Evolutionary conservation across 2,329 filamentous ascomycete genomes (phyloP).

Genomic region (Alternaria triticina): DNA sequence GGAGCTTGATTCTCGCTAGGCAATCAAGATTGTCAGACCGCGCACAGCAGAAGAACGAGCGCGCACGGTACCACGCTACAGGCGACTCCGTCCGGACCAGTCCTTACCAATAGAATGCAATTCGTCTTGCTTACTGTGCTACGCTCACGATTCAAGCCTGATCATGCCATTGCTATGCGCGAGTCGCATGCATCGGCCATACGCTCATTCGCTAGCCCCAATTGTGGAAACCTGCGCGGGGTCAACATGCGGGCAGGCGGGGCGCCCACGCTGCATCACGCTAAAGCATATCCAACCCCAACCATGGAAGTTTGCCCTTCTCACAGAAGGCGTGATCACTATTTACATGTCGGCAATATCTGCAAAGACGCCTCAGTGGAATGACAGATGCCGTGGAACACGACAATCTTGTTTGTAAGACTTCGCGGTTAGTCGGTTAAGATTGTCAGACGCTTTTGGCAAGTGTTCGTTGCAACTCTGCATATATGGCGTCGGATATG

Average conservation of each 20-base stretch:
- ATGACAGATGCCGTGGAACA: background rate
- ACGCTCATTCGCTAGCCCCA: constrained; percentile 7
- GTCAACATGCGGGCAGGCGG: constrained; percentile 25
- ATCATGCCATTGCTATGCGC: background rate
- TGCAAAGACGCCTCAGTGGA: background rate
- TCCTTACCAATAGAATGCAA: background rate
- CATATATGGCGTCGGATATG: constrained; percentile 35
- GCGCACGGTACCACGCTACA: background rate
- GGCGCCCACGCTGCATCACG: constrained; percentile 14
- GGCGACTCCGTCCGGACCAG: background rate
- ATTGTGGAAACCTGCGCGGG: constrained; percentile 5
- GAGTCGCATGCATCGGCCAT: background rate
- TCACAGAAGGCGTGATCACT: background rate
- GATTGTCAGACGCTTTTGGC: background rate
- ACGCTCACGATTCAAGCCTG: constrained; percentile 3
- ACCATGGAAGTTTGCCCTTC: background rate
- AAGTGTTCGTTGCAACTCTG: constrained; percentile 21
- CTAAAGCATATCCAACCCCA: constrained; percentile 20
- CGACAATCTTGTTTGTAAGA: background rate
- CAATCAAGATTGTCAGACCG: background rate
- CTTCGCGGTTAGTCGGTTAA: background rate
- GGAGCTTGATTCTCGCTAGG: background rate
- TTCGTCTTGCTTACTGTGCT: background rate
- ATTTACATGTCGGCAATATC: background rate
- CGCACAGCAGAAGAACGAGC: background rate